Conservation (phyloP, 805 yeast species). For the Ogataea pilisensis region DNA sequence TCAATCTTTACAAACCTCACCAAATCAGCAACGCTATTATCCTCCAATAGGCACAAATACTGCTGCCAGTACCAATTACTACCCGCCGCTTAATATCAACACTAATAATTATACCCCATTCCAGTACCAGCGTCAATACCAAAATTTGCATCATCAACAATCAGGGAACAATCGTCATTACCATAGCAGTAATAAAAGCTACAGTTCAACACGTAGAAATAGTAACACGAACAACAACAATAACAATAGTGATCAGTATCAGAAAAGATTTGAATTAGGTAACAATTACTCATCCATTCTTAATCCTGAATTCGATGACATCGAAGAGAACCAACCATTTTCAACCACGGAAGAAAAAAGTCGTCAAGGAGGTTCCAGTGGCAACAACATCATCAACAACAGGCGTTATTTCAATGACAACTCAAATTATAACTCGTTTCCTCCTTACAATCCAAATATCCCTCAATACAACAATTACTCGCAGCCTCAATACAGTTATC, state of each 20-base stretch:
- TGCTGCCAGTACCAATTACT: background rate
- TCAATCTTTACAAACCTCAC: constrained; percentile 1
- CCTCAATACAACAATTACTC: too few relatives aligned
- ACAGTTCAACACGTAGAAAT: too few relatives aligned
- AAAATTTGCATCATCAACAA: background rate
- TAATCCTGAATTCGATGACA: constrained; percentile 20
- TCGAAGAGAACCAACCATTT: background rate
- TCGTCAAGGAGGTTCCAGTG: too few relatives aligned
- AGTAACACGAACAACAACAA: background rate
- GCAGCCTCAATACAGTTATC: too few relatives aligned
- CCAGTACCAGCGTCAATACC: background rate
- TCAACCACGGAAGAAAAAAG: background rate
- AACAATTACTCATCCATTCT: constrained; percentile 25
- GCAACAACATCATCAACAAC: background rate
- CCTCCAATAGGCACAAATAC: background rate
- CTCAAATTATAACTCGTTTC: background rate
- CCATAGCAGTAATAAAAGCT: too few relatives aligned
- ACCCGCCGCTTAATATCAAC: too few relatives aligned
- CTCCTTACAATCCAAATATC: too few relatives aligned
- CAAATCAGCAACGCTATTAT: background rate
- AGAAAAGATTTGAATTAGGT: constrained; percentile 16
- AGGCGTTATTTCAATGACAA: background rate
- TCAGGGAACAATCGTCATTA: too few relatives aligned
- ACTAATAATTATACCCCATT: too few relatives aligned
- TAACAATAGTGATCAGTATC: constrained; percentile 3